Percentiles rank a stretch among this genome's conserved stretches.
Conservation (phyloP, 176 grass and related monocot genomes). For the Poa pratensis region DNA sequence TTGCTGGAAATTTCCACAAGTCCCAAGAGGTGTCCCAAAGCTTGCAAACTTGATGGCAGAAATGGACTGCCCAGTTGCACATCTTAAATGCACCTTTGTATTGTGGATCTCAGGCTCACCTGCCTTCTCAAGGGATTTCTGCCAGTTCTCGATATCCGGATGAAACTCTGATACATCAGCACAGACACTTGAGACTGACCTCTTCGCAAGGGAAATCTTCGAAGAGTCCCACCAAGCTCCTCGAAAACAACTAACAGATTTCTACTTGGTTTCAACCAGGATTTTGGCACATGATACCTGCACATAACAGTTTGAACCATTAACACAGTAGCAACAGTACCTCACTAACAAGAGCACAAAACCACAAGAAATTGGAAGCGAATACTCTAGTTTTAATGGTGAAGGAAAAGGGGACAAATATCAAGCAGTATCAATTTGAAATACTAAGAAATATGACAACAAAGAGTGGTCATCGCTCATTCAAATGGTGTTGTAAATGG, state of each 20-base stretch:
- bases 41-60: slow-evolving; percentile 96
- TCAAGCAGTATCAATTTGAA: not conserved
- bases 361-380: not conserved
- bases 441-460: slow-evolving; percentile 9
- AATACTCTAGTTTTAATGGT: not conserved
- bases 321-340: not conserved
- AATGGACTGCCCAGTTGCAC: slow-evolving; percentile 78
- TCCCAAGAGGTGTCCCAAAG: slow-evolving; percentile 90
- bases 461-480: not conserved
- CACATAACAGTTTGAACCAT: slow-evolving; percentile 22
- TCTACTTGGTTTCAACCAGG: slow-evolving; percentile 79
- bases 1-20: slow-evolving; percentile 87
- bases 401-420: not conserved
- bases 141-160: slow-evolving; percentile 86
- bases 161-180: slow-evolving; percentile 96
- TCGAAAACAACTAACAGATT: slow-evolving; percentile 95
- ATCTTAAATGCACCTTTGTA: slow-evolving; percentile 80
- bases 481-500: not conserved
- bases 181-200: slow-evolving; percentile 85
- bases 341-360: slow-evolving; percentile 3
- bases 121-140: slow-evolving; percentile 53
- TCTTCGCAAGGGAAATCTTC: slow-evolving; percentile 78
- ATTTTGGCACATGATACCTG: slow-evolving; percentile 98
- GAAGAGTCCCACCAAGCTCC: slow-evolving; percentile 91
- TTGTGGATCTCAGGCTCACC: slow-evolving; percentile 55